Conservation (phyloP, 2,329 filamentous ascomycete species). For the Aspergillus arachidicola region DNA sequence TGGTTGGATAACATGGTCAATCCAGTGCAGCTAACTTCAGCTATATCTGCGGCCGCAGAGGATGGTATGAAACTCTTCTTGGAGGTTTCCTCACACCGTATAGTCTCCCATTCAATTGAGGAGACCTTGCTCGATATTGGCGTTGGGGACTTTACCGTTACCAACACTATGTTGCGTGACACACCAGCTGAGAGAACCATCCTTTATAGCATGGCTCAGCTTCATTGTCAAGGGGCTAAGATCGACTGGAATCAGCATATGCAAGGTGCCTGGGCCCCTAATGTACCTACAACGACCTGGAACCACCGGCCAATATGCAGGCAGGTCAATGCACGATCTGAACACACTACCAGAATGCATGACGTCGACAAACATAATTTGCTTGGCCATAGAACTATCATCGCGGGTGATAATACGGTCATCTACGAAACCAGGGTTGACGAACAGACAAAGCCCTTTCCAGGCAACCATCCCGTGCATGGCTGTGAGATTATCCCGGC, state of each 20-base stretch:
- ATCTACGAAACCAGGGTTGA: slow-evolving; percentile 42
- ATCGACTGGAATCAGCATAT: slow-evolving; percentile 32
- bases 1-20: slow-evolving; percentile 42
- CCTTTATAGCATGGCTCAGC: slow-evolving; percentile 30
- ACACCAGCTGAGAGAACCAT: slow-evolving; percentile 29
- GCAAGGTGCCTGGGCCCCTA: slow-evolving; percentile 26
- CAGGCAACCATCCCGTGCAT: slow-evolving; percentile 43
- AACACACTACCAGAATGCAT: slow-evolving; percentile 20
- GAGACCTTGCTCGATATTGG: slow-evolving; percentile 40
- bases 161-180: slow-evolving; percentile 37
- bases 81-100: slow-evolving; percentile 47
- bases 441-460: slow-evolving; percentile 45
- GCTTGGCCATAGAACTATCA: slow-evolving; percentile 32
- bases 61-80: slow-evolving; percentile 46
- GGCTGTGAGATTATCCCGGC: slow-evolving; percentile 50
- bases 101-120: slow-evolving; percentile 46
- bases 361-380: slow-evolving; percentile 41
- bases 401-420: slow-evolving; percentile 31
- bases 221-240: slow-evolving; percentile 33
- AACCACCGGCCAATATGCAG: slow-evolving; percentile 13
- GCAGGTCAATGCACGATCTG: slow-evolving; percentile 11
- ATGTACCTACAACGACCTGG: slow-evolving; percentile 31
- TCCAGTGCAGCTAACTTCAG: slow-evolving; percentile 38
- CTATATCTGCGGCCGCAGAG: slow-evolving; percentile 38
- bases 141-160: slow-evolving; percentile 33